Conservation (phyloP, 2,329 filamentous ascomycete species). For the Sclerotinia nivalis region DNA sequence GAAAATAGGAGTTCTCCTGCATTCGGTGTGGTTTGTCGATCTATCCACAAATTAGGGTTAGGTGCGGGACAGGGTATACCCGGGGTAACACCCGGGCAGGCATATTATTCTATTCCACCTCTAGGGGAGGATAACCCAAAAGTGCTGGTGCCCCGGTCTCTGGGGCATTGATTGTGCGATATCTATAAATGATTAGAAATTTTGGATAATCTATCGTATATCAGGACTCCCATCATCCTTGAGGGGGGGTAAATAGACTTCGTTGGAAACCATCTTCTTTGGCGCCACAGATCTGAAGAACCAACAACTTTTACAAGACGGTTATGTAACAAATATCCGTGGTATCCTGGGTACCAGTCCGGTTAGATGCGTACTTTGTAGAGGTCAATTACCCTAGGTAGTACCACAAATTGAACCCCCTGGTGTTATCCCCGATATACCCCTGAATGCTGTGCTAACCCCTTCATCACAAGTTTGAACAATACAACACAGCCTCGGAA, state of each 20-base stretch:
- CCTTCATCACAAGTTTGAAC: neutral
- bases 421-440: neutral
- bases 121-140: too few relatives aligned
- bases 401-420: neutral
- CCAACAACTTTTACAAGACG: slow-evolving; percentile 6
- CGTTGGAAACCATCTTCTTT: slow-evolving; percentile 62
- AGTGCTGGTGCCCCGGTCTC: too few relatives aligned
- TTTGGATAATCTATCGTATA: slow-evolving; percentile 70
- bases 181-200: too few relatives aligned
- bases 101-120: too few relatives aligned
- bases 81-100: too few relatives aligned
- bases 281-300: slow-evolving; percentile 51
- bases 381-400: too few relatives aligned
- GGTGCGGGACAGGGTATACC: too few relatives aligned
- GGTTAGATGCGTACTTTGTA: too few relatives aligned
- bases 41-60: neutral
- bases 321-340: too few relatives aligned
- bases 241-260: slow-evolving; percentile 85
- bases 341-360: too few relatives aligned
- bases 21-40: neutral
- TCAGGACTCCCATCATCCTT: slow-evolving; percentile 92
- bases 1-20: neutral
- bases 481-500: neutral
- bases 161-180: too few relatives aligned
- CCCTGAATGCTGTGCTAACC: neutral